Evolutionary conservation across 2,329 filamentous ascomycete genomes (phyloP).

Genomic region (Lachnellula arida): DNA sequence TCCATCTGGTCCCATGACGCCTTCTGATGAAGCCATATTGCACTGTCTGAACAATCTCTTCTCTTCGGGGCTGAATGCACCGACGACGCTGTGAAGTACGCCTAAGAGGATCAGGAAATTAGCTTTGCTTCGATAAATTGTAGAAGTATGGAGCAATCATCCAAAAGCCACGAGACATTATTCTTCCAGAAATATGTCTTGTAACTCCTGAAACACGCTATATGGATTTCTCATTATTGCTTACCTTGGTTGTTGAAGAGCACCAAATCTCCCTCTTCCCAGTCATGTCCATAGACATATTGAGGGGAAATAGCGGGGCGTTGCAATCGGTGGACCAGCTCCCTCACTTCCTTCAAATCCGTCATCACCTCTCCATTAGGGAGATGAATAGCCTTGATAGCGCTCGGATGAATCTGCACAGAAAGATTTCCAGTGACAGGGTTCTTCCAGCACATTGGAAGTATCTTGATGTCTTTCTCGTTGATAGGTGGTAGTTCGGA

Average conservation of each 20-base stretch:
- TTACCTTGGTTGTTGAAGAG: conserved; percentile 71
- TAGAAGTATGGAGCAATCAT: too few species aligned
- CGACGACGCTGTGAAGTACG: conserved; percentile 61
- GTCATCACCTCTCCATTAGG: conserved; percentile 64
- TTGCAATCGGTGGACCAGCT: conserved; percentile 67
- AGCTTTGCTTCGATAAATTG: too few species aligned
- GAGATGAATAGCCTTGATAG: conserved; percentile 64
- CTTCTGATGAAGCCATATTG: conserved; percentile 64
- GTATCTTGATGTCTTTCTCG: conserved; percentile 60
- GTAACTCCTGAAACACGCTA: too few species aligned
- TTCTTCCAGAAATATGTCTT: too few species aligned
- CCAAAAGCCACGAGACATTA: too few species aligned
- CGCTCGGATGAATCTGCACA: conserved; percentile 69
- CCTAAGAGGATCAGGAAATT: too few species aligned
- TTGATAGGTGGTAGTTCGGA: conserved; percentile 62
- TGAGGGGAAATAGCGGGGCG: conserved; percentile 65
- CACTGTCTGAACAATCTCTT: conserved; percentile 73
- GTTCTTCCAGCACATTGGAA: conserved; percentile 76
- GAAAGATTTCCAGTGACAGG: conserved; percentile 64
- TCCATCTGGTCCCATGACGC: conserved; percentile 31
- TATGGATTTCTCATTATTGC: too few species aligned
- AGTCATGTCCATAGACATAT: conserved; percentile 69
- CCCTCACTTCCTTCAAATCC: conserved; percentile 60
- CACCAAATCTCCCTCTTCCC: conserved; percentile 71
- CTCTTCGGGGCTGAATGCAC: conserved; percentile 68